These are phyloP conservation scores for Neurospora intermedia DNA, from an alignment of 495 filamentous ascomycete species.

Conservation along the genomic window DNA sequence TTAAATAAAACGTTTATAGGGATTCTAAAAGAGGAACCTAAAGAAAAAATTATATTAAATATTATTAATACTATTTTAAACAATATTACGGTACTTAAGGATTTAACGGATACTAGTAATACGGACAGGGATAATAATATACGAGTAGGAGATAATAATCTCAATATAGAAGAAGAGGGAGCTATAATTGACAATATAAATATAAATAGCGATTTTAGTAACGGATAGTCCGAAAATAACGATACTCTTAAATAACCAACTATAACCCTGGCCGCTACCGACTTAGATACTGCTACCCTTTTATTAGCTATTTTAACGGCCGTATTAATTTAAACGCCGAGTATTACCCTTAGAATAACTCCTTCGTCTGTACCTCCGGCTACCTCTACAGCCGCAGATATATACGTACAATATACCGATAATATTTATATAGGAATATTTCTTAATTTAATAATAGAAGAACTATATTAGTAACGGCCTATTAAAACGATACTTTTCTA, in stretches of 20 bases:
- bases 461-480: neutral
- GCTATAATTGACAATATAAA: neutral
- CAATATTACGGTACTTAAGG: neutral
- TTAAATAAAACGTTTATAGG: neutral
- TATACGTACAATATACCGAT: neutral
- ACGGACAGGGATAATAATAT: neutral
- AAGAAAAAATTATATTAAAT: neutral
- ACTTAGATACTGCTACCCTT: neutral
- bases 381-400: neutral
- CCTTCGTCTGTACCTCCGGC: neutral
- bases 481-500: neutral
- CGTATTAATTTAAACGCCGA: neutral
- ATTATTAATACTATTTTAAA: neutral
- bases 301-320: neutral
- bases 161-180: no score
- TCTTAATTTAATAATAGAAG: neutral
- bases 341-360: neutral
- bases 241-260: no score
- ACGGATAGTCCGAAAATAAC: no score
- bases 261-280: no score
- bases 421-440: neutral
- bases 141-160: neutral
- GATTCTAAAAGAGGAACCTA: neutral
- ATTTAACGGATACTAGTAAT: neutral
- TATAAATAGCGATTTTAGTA: no score